These are phyloP conservation scores for Arachnopeziza araneosa DNA, from an alignment of 2,329 filamentous ascomycete genomes.

Conservation along the genomic window DNA sequence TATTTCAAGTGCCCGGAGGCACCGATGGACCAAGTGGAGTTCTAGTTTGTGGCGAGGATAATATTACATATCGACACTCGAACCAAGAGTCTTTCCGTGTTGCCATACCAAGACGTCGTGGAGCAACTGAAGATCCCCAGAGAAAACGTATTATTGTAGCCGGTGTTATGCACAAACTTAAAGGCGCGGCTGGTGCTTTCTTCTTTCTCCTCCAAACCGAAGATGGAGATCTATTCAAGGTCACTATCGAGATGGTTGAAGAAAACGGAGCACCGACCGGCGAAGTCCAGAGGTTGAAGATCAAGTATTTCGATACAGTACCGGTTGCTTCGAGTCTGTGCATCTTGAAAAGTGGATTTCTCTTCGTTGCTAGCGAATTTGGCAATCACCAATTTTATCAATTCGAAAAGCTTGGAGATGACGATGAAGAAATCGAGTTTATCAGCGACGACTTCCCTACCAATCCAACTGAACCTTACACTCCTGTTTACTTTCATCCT, in stretches of 20 bases:
- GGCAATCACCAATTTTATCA: slow-evolving; percentile 95
- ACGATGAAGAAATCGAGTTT: slow-evolving; percentile 85
- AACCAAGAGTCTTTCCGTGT: slow-evolving; percentile 88
- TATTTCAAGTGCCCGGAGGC: slow-evolving; percentile 94
- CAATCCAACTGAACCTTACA: slow-evolving; percentile 65
- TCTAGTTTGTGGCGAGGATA: slow-evolving; percentile 89
- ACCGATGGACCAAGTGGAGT: slow-evolving; percentile 92
- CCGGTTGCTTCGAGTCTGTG: slow-evolving; percentile 82
- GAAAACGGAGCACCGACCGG: slow-evolving; percentile 71
- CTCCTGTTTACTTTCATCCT: slow-evolving; percentile 80
- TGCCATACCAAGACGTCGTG: slow-evolving; percentile 79
- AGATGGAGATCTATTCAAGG: slow-evolving; percentile 96
- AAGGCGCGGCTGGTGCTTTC: slow-evolving; percentile 75
- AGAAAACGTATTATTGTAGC: slow-evolving; percentile 82
- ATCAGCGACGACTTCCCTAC: slow-evolving; percentile 75
- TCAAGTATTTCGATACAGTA: slow-evolving; percentile 98
- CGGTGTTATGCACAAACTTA: slow-evolving; percentile 96
- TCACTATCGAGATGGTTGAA: slow-evolving; percentile 86
- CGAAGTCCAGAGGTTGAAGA: slow-evolving; percentile 76
- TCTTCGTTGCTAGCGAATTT: slow-evolving; percentile 87
- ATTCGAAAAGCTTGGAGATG: slow-evolving; percentile 93
- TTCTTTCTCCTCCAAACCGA: slow-evolving; percentile 96
- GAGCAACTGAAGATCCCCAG: slow-evolving; percentile 85
- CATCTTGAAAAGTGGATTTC: slow-evolving; percentile 91
- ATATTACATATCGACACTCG: slow-evolving; percentile 93